These are phyloP conservation scores for Helenozyma rhizophorensis DNA, from an alignment of 805 yeast genomes.

Conservation along the genomic window DNA sequence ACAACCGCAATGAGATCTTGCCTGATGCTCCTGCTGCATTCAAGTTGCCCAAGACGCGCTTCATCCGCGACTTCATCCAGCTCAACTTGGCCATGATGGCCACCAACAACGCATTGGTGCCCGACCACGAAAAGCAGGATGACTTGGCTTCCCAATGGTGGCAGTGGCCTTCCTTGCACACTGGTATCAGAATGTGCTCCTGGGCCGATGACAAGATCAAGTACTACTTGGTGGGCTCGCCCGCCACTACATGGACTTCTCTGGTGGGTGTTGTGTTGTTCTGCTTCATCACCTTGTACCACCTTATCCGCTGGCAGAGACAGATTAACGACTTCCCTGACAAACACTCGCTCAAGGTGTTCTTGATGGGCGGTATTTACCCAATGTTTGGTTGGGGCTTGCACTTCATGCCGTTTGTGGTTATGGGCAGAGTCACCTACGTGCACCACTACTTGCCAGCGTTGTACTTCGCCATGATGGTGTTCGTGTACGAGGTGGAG, in stretches of 20 bases:
- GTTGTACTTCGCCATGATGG: constrained; percentile 86
- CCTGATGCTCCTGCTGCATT: constrained; percentile 59
- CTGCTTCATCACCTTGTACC: constrained; percentile 41
- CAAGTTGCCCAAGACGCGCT: constrained; percentile 55
- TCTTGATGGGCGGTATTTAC: constrained; percentile 68
- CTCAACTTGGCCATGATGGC: constrained; percentile 80
- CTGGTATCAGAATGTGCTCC: constrained; percentile 73
- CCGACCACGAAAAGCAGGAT: constrained; percentile 68
- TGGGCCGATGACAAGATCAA: constrained; percentile 57
- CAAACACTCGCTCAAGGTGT: constrained; percentile 44
- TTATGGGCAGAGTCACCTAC: constrained; percentile 96
- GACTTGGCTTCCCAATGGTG: constrained; percentile 71
- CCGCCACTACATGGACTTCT: constrained; percentile 69
- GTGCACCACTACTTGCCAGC: constrained; percentile 97
- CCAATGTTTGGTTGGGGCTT: constrained; percentile 90
- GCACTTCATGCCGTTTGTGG: constrained; percentile 82
- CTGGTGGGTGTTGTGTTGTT: constrained; percentile 54
- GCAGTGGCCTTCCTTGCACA: constrained; percentile 74
- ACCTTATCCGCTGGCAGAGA: constrained; percentile 62
- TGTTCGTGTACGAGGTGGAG: constrained; percentile 60
- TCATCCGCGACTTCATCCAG: constrained; percentile 65
- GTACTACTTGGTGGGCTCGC: constrained; percentile 66
- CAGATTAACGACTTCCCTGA: constrained; percentile 52
- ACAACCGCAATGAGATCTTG: constrained; percentile 55
- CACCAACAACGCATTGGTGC: constrained; percentile 75